Percentiles rank a stretch among this genome's conserved stretches.
Evolutionary conservation across 1,139 yeast genomes (phyloP).

Genomic region (Pichia norvegensis): DNA sequence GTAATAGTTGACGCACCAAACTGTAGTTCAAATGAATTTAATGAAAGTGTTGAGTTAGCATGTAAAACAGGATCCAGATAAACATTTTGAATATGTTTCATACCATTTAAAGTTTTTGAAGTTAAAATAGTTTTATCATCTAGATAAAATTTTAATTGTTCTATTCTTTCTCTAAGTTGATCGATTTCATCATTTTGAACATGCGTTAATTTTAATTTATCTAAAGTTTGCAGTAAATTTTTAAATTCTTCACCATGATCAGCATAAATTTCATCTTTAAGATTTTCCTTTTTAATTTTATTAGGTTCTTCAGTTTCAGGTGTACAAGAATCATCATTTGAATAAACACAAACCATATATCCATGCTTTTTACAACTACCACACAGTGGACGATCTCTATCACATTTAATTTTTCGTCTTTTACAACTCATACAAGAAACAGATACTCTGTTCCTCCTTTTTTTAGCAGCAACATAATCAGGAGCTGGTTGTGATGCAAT

Average conservation of each 20-base stretch:
- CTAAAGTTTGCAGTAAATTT: slow-evolving; percentile 6
- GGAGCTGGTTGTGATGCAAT: slow-evolving; percentile 18
- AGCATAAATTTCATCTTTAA: not conserved
- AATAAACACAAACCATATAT: slow-evolving; percentile 18
- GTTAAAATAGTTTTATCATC: slow-evolving; percentile 8
- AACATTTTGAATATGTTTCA: slow-evolving; percentile 1
- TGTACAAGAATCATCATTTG: slow-evolving; percentile 9
- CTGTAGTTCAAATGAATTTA: slow-evolving; percentile 6
- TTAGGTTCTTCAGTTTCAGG: slow-evolving; percentile 6
- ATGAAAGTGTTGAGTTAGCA: slow-evolving; percentile 1
- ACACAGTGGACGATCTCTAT: slow-evolving; percentile 43
- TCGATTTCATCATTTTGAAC: slow-evolving; percentile 13
- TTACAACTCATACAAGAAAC: slow-evolving; percentile 27
- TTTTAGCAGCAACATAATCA: slow-evolving; percentile 16
- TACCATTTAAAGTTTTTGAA: slow-evolving; percentile 6
- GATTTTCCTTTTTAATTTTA: slow-evolving; percentile 9
- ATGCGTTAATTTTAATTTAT: slow-evolving; percentile 9
- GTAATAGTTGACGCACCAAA: slow-evolving; percentile 13
- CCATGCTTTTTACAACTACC: slow-evolving; percentile 39
- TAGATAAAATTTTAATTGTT: slow-evolving; percentile 10
- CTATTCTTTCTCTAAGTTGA: slow-evolving; percentile 8
- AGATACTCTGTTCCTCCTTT: slow-evolving; percentile 25
- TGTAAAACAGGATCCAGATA: slow-evolving; percentile 3
- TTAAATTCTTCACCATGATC: slow-evolving; percentile 5
- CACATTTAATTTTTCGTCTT: slow-evolving; percentile 35